These are phyloP conservation scores for Penicillium capsulatum DNA, from an alignment of 2,329 filamentous ascomycete species.

Conservation along the genomic window DNA sequence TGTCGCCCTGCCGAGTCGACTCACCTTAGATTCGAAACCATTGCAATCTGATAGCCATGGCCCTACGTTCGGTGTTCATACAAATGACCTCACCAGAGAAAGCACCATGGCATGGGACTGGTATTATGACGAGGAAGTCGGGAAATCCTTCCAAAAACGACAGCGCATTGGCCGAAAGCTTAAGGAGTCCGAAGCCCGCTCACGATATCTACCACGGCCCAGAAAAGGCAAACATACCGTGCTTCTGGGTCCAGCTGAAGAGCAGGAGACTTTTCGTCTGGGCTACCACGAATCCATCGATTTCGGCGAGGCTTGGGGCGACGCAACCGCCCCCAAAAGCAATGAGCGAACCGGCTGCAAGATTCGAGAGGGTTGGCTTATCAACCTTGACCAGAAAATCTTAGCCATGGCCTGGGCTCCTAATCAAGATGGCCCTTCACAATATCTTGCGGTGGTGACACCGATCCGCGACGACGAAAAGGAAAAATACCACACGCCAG, in stretches of 20 bases:
- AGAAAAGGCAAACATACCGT: conserved; percentile 39
- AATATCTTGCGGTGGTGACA: conserved; percentile 54
- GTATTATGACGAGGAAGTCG: conserved; percentile 47
- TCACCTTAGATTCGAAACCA: conserved; percentile 30
- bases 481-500: conserved; percentile 23
- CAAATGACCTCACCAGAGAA: conserved; percentile 43
- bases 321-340: conserved; percentile 13
- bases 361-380: conserved; percentile 48
- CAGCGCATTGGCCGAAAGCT: conserved; percentile 40
- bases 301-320: conserved; percentile 45
- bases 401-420: conserved; percentile 50
- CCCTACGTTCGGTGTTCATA: conserved; percentile 42
- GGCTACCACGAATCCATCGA: conserved; percentile 42
- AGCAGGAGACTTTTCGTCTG: conserved; percentile 44
- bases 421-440: conserved; percentile 42
- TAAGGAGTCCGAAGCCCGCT: conserved; percentile 32
- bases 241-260: conserved; percentile 49
- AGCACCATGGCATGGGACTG: conserved; percentile 49
- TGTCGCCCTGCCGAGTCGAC: conserved; percentile 49
- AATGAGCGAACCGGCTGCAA: conserved; percentile 12
- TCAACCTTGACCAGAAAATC: conserved; percentile 54
- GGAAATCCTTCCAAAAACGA: conserved; percentile 38
- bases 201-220: conserved; percentile 41
- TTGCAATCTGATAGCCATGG: conserved; percentile 34
- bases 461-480: conserved; percentile 39